Evolutionary conservation across 768 basidiomycete species (phyloP).

Genomic region (Collybia mongolica): DNA sequence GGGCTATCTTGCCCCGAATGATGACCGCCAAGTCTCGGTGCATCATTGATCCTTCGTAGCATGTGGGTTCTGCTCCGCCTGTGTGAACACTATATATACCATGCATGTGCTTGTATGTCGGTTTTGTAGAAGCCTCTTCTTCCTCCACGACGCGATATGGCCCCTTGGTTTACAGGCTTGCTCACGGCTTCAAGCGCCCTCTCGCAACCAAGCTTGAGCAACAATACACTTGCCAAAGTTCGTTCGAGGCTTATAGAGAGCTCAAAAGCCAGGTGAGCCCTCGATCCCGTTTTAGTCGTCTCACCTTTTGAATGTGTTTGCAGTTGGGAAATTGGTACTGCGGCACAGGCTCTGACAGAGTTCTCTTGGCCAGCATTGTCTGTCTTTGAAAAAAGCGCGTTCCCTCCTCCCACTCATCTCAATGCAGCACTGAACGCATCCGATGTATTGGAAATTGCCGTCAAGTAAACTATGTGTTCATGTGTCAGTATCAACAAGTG

Average conservation of each 20-base stretch:
- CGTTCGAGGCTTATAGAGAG: slow-evolving; percentile 10
- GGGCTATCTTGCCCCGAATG: too few relatives aligned
- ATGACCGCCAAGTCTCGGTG: too few relatives aligned
- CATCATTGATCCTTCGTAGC: too few relatives aligned
- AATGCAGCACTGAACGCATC: slow-evolving; percentile 26
- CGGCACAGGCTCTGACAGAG: slow-evolving; percentile 56
- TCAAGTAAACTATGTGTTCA: slow-evolving; percentile 25
- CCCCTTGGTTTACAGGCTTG: slow-evolving; percentile 6
- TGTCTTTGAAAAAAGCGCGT: slow-evolving; percentile 41
- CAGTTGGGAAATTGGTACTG: slow-evolving; percentile 64
- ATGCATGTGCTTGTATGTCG: too few relatives aligned
- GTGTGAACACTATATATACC: too few relatives aligned
- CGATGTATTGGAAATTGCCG: slow-evolving; percentile 41
- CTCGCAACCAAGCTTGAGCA: slow-evolving; percentile 10
- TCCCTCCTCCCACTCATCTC: slow-evolving; percentile 37
- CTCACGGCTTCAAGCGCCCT: slow-evolving; percentile 9
- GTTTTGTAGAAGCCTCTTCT: too few relatives aligned
- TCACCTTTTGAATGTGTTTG: background rate
- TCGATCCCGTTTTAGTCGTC: background rate
- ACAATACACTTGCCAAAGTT: slow-evolving; percentile 13
- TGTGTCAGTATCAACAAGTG: background rate
- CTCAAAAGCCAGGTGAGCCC: slow-evolving; percentile 3
- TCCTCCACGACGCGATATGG: slow-evolving; percentile 1
- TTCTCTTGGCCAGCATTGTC: slow-evolving; percentile 47
- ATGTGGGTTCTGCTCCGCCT: too few relatives aligned